Conservation (phyloP, 1,139 yeast genomes). For the Saccharomyces pastorianus region DNA sequence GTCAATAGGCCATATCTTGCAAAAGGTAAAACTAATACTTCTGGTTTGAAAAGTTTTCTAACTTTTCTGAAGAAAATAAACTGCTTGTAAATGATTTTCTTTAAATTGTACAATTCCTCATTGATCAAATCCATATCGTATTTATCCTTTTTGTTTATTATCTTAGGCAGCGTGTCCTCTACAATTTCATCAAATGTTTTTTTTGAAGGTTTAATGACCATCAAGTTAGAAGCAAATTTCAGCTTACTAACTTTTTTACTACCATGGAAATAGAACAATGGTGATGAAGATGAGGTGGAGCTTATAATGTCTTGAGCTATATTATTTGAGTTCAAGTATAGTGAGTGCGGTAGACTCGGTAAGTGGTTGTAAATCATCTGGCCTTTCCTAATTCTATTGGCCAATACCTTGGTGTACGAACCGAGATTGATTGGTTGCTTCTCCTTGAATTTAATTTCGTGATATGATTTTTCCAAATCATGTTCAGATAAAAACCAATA, state of each 20-base stretch:
- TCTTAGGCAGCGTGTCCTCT: constrained; percentile 16
- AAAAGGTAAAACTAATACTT: constrained; percentile 26
- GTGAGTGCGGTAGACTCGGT: constrained; percentile 26
- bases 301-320: constrained; percentile 25
- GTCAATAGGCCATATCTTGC: constrained; percentile 27
- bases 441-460: constrained; percentile 16
- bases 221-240: constrained; percentile 26
- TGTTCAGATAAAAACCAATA: constrained; percentile 25
- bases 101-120: constrained; percentile 26
- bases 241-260: constrained; percentile 16
- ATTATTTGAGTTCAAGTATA: constrained; percentile 21
- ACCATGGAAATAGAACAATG: constrained; percentile 15
- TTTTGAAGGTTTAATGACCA: constrained; percentile 30
- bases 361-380: constrained; percentile 28
- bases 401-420: constrained; percentile 16
- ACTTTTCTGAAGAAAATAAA: constrained; percentile 25
- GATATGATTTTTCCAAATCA: constrained; percentile 18
- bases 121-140: constrained; percentile 31
- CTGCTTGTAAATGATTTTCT: constrained; percentile 23
- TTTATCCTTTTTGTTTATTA: constrained; percentile 13
- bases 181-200: constrained; percentile 16
- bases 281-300: constrained; percentile 20
- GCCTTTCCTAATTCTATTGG: constrained; percentile 17
- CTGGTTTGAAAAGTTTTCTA: constrained; percentile 21
- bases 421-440: constrained; percentile 19